Conservation (phyloP, 805 yeast species). For the Starmerella roubikii region DNA sequence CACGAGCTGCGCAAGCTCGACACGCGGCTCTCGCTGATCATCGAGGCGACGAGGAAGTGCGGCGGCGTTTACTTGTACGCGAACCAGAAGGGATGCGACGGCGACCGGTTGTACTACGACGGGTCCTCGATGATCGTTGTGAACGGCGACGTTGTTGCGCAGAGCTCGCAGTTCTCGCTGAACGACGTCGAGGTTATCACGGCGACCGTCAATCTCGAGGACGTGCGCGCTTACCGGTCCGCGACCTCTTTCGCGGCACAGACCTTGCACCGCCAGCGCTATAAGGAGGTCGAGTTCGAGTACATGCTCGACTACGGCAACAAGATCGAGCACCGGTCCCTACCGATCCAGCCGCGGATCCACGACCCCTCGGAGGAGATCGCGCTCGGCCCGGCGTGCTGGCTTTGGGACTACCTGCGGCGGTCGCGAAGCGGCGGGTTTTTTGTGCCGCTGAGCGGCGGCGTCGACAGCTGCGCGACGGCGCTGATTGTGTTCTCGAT, state of each 20-base stretch:
- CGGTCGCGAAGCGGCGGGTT: slow-evolving; percentile 83
- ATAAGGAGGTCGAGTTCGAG: slow-evolving; percentile 15
- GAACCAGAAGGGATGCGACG: slow-evolving; percentile 96
- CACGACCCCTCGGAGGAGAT: slow-evolving; percentile 91
- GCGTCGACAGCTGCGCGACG: slow-evolving; percentile 96
- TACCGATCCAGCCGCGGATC: slow-evolving; percentile 35
- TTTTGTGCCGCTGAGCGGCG: slow-evolving; percentile 90
- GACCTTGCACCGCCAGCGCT: slow-evolving; percentile 24
- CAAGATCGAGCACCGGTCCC: slow-evolving; percentile 1
- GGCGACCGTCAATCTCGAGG: slow-evolving; percentile 91
- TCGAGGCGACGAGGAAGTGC: slow-evolving; percentile 87
- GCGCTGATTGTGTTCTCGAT: slow-evolving; percentile 87
- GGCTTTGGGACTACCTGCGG: slow-evolving; percentile 97
- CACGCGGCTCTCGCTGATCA: slow-evolving; percentile 69
- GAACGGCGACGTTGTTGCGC: slow-evolving; percentile 85
- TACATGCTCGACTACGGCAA: slow-evolving; percentile 5
- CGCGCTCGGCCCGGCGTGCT: slow-evolving; percentile 96
- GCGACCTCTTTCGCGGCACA: slow-evolving; percentile 65
- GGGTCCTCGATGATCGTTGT: slow-evolving; percentile 93
- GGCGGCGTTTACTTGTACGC: slow-evolving; percentile 93
- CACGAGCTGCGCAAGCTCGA: slow-evolving; percentile 87
- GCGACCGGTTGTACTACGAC: slow-evolving; percentile 91
- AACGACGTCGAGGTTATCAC: slow-evolving; percentile 86
- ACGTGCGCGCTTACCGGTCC: slow-evolving; percentile 70
- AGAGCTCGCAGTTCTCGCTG: slow-evolving; percentile 80